Percentiles rank a stretch among this genome's conserved stretches.
Conservation (phyloP, 495 filamentous ascomycete species). For the Trichoderma orchidacearum region DNA sequence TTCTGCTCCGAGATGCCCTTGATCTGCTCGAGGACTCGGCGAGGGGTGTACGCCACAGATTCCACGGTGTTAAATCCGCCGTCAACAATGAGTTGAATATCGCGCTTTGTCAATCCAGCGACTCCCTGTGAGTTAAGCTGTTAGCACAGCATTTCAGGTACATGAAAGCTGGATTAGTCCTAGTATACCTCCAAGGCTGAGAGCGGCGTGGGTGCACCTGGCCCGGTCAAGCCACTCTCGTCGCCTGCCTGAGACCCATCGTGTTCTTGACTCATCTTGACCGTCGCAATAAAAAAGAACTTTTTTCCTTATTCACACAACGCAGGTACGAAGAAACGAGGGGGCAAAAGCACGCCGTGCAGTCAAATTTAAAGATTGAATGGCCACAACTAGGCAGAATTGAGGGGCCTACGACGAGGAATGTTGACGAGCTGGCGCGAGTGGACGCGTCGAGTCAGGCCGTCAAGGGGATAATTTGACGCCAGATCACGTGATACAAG, state of each 20-base stretch:
- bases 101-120: slow-evolving; percentile 77
- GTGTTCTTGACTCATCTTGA: slow-evolving; percentile 24
- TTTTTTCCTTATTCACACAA: too few species aligned
- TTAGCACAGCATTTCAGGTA: slow-evolving; percentile 6
- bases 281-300: background rate
- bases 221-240: slow-evolving; percentile 47
- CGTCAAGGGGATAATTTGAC: background rate
- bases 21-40: slow-evolving; percentile 75
- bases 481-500: slow-evolving; percentile 1
- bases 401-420: background rate
- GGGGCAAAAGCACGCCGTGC: background rate
- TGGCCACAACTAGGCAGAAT: background rate
- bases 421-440: slow-evolving; percentile 3
- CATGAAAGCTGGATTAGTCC: background rate
- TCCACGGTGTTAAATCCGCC: slow-evolving; percentile 93
- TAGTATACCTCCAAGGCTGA: slow-evolving; percentile 64
- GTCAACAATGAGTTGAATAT: slow-evolving; percentile 85
- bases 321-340: background rate
- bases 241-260: slow-evolving; percentile 26
- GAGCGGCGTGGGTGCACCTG: slow-evolving; percentile 91
- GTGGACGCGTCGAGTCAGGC: background rate
- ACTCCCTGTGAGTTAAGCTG: slow-evolving; percentile 41
- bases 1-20: slow-evolving; percentile 97
- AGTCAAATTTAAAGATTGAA: background rate
- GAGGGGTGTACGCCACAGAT: slow-evolving; percentile 87